Percentiles rank a stretch among this genome's conserved stretches.
Conservation (phyloP, 331 rosid species). For the Cydonia oblonga region DNA sequence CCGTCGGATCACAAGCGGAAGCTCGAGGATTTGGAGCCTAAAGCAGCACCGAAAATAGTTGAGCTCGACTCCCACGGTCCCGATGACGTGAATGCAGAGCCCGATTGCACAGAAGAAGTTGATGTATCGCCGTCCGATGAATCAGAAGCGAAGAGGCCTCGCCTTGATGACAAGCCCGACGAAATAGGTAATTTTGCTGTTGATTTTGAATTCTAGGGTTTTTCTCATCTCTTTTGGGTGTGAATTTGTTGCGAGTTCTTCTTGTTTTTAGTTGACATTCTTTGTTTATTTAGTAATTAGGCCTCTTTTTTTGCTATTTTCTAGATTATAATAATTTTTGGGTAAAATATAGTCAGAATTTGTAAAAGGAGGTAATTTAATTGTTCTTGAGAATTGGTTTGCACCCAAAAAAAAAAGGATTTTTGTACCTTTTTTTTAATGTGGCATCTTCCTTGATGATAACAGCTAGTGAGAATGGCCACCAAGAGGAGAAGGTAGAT, state of each 20-base stretch:
- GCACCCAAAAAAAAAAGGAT: background rate
- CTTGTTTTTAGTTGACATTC: background rate
- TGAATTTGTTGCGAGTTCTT: background rate
- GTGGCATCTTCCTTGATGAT: background rate
- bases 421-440: background rate
- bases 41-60: conserved; percentile 19
- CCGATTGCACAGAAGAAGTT: background rate
- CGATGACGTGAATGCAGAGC: conserved; percentile 23
- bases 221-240: background rate
- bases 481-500: conserved; percentile 14
- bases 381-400: background rate
- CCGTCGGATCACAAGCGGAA: conserved; percentile 75
- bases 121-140: conserved; percentile 23
- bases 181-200: conserved; percentile 31
- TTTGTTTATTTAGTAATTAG: background rate
- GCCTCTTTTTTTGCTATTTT: background rate
- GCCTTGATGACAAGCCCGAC: conserved; percentile 42
- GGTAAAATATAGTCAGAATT: too few relatives aligned
- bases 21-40: conserved; percentile 62
- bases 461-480: conserved; percentile 31
- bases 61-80: conserved; percentile 18
- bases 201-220: background rate
- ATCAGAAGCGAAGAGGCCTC: conserved; percentile 57
- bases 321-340: too few relatives aligned
- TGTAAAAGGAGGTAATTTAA: too few relatives aligned